These are phyloP conservation scores for Candida rishiriensis DNA, from an alignment of 805 yeast genomes.

Conservation along the genomic window DNA sequence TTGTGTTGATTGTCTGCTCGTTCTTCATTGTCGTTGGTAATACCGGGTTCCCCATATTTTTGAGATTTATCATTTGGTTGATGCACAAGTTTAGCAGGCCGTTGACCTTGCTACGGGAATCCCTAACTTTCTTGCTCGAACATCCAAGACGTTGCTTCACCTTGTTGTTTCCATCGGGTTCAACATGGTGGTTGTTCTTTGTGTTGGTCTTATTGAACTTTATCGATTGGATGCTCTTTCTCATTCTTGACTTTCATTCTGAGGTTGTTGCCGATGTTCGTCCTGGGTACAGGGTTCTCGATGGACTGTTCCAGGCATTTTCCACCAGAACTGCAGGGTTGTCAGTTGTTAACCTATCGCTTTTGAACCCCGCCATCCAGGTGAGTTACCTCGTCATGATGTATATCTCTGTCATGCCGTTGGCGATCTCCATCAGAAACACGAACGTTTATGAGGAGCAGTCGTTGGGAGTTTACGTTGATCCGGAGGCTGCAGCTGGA, in stretches of 20 bases:
- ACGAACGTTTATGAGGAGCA: constrained; percentile 98
- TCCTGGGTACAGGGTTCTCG: constrained; percentile 65
- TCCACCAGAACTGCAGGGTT: constrained; percentile 95
- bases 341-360: constrained; percentile 61
- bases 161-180: constrained; percentile 81
- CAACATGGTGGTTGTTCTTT: constrained; percentile 91
- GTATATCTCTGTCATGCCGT: constrained; percentile 95
- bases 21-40: constrained; percentile 87
- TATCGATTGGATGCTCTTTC: constrained; percentile 75
- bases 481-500: constrained; percentile 29
- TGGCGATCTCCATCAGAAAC: constrained; percentile 93
- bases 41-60: constrained; percentile 85
- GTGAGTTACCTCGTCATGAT: constrained; percentile 94
- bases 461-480: constrained; percentile 78
- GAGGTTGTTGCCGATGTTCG: constrained; percentile 48
- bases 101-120: constrained; percentile 61
- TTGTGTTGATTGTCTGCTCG: constrained; percentile 55
- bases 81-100: constrained; percentile 64
- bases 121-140: constrained; percentile 79
- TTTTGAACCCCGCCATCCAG: constrained; percentile 84
- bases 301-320: constrained; percentile 87
- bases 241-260: constrained; percentile 67
- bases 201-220: constrained; percentile 70
- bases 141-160: constrained; percentile 98
- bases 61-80: constrained; percentile 81